A percentile compares a stretch with the other conserved stretches of the same genome.
Evolutionary conservation across 2,329 filamentous ascomycete species (phyloP).

Genomic region (Alternaria sp.): DNA sequence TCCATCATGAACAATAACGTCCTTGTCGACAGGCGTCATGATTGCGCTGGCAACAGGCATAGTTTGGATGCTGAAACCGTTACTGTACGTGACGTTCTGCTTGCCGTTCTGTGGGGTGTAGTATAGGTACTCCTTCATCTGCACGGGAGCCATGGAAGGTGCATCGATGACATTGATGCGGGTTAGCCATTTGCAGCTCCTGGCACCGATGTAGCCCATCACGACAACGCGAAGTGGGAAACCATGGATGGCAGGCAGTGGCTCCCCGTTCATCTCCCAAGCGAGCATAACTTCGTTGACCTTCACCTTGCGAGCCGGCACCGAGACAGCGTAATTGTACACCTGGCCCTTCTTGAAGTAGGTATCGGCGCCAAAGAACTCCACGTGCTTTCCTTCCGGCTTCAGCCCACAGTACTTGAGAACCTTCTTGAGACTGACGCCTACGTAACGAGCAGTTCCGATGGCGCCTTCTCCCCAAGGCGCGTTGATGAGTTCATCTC

Average conservation of each 20-base stretch:
- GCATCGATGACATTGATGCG: conserved; percentile 67
- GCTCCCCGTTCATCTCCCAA: conserved; percentile 76
- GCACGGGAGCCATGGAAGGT: conserved; percentile 67
- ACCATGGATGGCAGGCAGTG: conserved; percentile 71
- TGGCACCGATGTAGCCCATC: conserved; percentile 71
- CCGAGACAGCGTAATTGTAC: conserved; percentile 72
- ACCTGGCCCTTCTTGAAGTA: conserved; percentile 74
- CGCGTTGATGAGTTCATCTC: conserved; percentile 64
- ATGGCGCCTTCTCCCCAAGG: conserved; percentile 66
- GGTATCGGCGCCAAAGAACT: conserved; percentile 74
- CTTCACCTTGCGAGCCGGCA: conserved; percentile 74
- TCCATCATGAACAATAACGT: conserved; percentile 68
- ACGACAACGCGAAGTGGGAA: conserved; percentile 70
- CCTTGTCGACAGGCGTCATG: conserved; percentile 68
- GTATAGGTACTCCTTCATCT: conserved; percentile 72
- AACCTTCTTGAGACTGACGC: conserved; percentile 72
- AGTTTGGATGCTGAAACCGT: conserved; percentile 73
- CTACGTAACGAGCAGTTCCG: conserved; percentile 69
- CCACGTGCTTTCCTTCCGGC: conserved; percentile 66
- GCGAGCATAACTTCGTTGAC: conserved; percentile 71
- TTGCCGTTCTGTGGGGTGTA: conserved; percentile 74
- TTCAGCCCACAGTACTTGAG: conserved; percentile 72
- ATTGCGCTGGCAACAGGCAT: conserved; percentile 75
- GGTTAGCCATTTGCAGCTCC: conserved; percentile 70
- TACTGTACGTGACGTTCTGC: conserved; percentile 67